phyloP scores from a whole-genome alignment of 257 asterid species.

The Lithospermum erythrorhizon region DNA sequence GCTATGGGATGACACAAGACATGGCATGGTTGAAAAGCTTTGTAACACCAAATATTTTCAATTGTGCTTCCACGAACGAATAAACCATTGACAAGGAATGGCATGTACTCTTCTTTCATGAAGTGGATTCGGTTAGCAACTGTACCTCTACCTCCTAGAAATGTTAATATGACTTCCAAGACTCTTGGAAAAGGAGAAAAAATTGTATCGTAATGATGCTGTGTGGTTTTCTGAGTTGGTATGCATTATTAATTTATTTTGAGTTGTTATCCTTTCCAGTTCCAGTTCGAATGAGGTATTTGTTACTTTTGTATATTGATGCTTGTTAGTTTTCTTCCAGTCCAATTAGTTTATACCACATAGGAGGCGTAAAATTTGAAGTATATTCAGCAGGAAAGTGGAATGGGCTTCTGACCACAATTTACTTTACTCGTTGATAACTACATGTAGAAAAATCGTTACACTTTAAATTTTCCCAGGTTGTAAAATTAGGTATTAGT shows the following conservation, averaged over 20 bases:
- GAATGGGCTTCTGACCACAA: no score
- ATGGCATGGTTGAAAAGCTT: conserved; percentile 11
- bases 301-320: no score
- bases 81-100: conserved; percentile 8
- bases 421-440: no score
- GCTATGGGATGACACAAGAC: conserved; percentile 51
- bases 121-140: conserved; percentile 14
- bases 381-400: no score
- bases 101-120: conserved; percentile 3
- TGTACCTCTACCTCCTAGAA: conserved; percentile 9
- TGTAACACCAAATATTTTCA: conserved; percentile 17
- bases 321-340: no score
- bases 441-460: no score
- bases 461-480: no score
- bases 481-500: no score
- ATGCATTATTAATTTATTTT: neutral
- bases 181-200: conserved; percentile 13
- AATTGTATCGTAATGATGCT: conserved; percentile 18
- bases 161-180: conserved; percentile 33
- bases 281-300: no score
- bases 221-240: conserved; percentile 4
- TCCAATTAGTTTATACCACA: no score
- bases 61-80: conserved; percentile 22
- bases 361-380: no score
- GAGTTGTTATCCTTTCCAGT: neutral